Base-by-base conservation (phyloP, 2,329 filamentous ascomycete species). In the Zymoseptoria tritici region DNA sequence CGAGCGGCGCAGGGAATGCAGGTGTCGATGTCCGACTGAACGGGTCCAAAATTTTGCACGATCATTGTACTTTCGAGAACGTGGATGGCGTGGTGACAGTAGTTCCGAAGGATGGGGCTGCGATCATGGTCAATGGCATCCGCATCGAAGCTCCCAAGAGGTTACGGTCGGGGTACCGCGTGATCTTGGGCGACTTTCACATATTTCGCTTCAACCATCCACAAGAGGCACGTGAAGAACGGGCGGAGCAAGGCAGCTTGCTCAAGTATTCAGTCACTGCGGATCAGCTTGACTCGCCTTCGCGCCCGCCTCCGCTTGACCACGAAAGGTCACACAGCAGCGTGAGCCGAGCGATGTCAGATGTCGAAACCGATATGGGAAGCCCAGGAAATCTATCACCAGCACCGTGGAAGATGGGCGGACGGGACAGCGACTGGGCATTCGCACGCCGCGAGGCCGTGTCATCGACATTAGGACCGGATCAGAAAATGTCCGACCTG, bases 131-230 rank as follows among this genome's bases (percentile, higher is more conserved):
- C 56, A 99, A 99, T 70, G 94, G 94, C 60, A 84, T 93, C 65
- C 88, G 92, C 19, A 89, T 97, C 57, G 85, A 91, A 57, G 91
- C 92, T 69, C 87, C 92, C 1, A 91, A 88, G 66, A 85, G 91
- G 65, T 80, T 99, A 51, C 88, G 92, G 71, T 97, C 92, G 69
- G 94, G 94, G 5, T 96, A 92, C 73, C 88, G 94, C 62, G 89
- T 99, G 57, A 99, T 99, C 63, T 80, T 99, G 9, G 94, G 94
- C 49, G 94, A 99, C 74, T 99, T 99, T 68, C 94, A 99, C 74
- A 99, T 99, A 62, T 97, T 99, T 77, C 83, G 94, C 59, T 99
- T 99, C 79, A 99, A 97, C 70, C 92, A 99, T 72, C 94, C 94
- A 0, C 88, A 96, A 80, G 94, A 99, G 77, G 94, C 94, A 29